Evolutionary conservation across 1,284 basidiomycete genomes (phyloP), one percentile per base, ranked within the genome.

Genomic region (Stereum hirsutum): DNA sequence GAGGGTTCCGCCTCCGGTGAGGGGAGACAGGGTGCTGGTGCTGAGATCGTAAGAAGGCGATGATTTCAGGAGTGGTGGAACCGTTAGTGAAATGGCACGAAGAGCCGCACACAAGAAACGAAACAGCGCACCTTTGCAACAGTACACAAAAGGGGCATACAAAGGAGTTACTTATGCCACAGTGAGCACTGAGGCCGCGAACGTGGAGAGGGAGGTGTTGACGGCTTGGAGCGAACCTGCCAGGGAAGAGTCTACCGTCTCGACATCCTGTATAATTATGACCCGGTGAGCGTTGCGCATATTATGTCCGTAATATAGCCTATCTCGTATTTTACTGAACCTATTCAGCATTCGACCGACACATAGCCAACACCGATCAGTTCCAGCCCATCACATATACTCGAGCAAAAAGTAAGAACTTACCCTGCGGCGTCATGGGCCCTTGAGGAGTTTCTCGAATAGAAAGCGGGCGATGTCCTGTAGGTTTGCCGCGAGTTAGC

Each of bases 161-260:
- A 35, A 4, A 19, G 12, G 12, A 39, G 19, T 15, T 1, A 48
- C 75, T 53, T 50, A 78, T 75, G 72, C 66, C 24, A 81, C 70
- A 33, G 75, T 78, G 30, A 85, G 57, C 27, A 88, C 65, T 2
- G 84, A 76, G 1, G 79, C 76, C 31, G 83, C 68, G 58, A 92
- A 83, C 24, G 72, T 74, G 0, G 84, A 85, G 27, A 89, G 60
- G 2, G 84, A 82, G 0, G 73, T 69, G 51, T 89, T 85, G 39
- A 89, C 84, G 4, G 77, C 70, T 49, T 85, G 78, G 21, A 91
- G 61, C 1, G 84, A 82, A 7, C 70, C 63, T 6, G 80, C 78
- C n/a, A 91, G 62, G 0, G 77, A 78, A 0, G 70, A 66, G 56
- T 91, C 88, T 37, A 91, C 80, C 0, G 81, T 86, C 57, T 88